Base-by-base conservation (phyloP, 352 stramenopile species). In the Thalassiosira oceanica region DNA sequence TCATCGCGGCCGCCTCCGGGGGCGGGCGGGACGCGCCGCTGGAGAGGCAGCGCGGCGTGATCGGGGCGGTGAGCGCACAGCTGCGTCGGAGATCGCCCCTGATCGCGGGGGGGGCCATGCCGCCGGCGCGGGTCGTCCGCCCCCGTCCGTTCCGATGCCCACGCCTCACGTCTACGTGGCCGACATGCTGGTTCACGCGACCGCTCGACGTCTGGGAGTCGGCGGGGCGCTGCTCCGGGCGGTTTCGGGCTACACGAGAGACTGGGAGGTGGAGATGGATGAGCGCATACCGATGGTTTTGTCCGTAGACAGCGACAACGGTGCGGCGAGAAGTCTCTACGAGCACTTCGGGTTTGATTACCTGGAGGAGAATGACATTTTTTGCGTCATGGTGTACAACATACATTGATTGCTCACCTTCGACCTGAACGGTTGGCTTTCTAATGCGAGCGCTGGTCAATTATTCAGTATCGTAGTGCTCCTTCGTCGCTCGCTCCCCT, bases 301-400 rank as follows among this genome's bases (percentile, higher is more conserved):
- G 28, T 65, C 48, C 24, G 67, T 78, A 15, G 58, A 78, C 23
- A 78, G 57, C 48, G 67, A 78, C 35, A 78, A 78, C 31, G 1
- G 41, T 11, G 44, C 16, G 8, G 67, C 56, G 0, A 44, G 70
- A 28, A 10, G 13, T 37, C 28, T 71, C 21, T 78, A 78, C 54
- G 67, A 71, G 36, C 65, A 62, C 27, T 55, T 62, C 51, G 67
- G 67, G 0, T 78, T 78, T 52, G 33, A 61, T 23, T 78, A 72
- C 35, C 20, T 78, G 15, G 58, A 71, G 36, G 41, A 36, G 28
- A 71, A 78, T 27, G 44, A 56, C 29, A 24, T 52, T 5, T 78
- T 50, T 18, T 16, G 67, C 49, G 52, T 48, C 2, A 71, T 78
- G 67, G 37, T 62, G n/a, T n/a, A n/a, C n/a, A n/a, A n/a, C n/a